Percentiles rank a stretch among this genome's conserved stretches.
phyloP scores from a whole-genome alignment of 106 monocot genomes.

The Dactylorhiza incarnata region DNA sequence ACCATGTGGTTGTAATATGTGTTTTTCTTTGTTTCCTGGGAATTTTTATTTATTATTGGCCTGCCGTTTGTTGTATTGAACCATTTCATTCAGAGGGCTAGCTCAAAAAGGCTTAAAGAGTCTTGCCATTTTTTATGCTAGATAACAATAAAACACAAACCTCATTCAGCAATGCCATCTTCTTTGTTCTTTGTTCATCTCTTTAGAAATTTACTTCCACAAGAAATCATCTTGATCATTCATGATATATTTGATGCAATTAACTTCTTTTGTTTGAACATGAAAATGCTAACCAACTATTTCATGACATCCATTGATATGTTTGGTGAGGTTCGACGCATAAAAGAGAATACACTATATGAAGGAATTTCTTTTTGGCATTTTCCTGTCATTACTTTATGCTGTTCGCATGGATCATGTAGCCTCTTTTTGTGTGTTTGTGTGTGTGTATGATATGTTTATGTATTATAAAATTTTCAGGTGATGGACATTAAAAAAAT shows the following conservation, averaged over 20 bases:
- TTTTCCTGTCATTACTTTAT: background rate
- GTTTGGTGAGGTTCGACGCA: background rate
- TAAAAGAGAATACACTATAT: background rate
- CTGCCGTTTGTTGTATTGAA: background rate
- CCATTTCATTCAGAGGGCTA: background rate
- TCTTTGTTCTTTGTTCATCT: background rate
- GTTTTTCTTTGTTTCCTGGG: background rate
- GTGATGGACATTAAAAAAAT: slow-evolving; percentile 76
- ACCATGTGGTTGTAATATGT: background rate
- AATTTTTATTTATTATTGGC: background rate
- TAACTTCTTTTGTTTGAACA: background rate
- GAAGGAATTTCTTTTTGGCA: background rate
- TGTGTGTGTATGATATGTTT: background rate
- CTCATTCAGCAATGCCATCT: too few relatives aligned
- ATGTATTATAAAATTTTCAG: slow-evolving; percentile 30
- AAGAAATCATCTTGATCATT: background rate
- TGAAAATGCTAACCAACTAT: background rate
- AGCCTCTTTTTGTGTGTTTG: background rate
- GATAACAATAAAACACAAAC: too few relatives aligned
- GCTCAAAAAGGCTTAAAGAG: too few relatives aligned
- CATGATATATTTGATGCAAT: background rate
- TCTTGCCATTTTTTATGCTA: too few relatives aligned
- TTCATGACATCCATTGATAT: background rate
- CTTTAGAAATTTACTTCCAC: background rate
- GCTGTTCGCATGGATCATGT: background rate